These are phyloP conservation scores for Vitis amurensis DNA, from an alignment of 164 flowering plant genomes.

Conservation along the genomic window DNA sequence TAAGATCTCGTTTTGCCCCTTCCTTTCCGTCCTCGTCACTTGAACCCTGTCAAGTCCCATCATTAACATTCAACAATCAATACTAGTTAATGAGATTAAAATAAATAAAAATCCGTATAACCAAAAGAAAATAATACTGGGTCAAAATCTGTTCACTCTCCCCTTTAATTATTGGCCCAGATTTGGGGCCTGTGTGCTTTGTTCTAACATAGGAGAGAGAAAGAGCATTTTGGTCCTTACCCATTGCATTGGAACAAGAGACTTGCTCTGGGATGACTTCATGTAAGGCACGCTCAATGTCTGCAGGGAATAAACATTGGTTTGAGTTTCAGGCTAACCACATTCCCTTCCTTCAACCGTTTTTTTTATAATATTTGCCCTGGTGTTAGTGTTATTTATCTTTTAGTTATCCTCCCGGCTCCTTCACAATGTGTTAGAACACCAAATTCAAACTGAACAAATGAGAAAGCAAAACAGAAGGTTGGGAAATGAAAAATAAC, in stretches of 20 bases:
- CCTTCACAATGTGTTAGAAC: too few relatives aligned
- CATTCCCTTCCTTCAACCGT: not conserved
- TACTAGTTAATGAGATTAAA: too few relatives aligned
- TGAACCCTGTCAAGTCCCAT: not conserved
- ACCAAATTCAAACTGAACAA: too few relatives aligned
- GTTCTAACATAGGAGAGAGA: not conserved
- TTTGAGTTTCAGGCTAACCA: not conserved
- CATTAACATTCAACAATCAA: not conserved
- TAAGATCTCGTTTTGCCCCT: conserved; percentile 15
- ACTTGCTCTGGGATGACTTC: conserved; percentile 15
- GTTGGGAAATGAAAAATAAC: conserved; percentile 9
- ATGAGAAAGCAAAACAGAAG: not conserved
- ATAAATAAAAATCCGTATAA: not conserved
- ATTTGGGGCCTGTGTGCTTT: too few relatives aligned
- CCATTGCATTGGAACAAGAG: not conserved
- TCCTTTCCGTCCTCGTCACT: conserved; percentile 10
- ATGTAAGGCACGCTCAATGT: conserved; percentile 23
- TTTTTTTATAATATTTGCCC: too few relatives aligned
- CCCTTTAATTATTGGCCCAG: too few relatives aligned
- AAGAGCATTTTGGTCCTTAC: conserved; percentile 5
- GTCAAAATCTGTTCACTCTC: too few relatives aligned
- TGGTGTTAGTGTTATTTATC: too few relatives aligned
- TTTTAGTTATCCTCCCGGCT: too few relatives aligned
- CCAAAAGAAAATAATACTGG: not conserved
- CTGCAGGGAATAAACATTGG: conserved; percentile 11